Conservation (phyloP, 2,329 filamentous ascomycete species). For the Aspergillus arachidicola region DNA sequence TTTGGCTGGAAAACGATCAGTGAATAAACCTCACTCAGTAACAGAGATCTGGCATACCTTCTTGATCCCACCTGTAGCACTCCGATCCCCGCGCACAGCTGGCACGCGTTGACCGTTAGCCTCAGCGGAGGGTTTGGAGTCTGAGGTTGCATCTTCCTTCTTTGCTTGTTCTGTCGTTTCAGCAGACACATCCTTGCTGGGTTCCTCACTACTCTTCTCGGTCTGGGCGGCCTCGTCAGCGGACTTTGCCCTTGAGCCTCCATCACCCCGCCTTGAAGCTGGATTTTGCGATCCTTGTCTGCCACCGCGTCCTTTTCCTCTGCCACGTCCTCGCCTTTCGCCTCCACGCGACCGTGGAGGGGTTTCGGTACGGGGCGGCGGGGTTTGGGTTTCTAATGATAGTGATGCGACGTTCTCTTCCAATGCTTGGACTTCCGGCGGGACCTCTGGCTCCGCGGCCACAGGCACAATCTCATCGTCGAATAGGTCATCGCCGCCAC, state of each 20-base stretch:
- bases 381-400: slow-evolving; percentile 9
- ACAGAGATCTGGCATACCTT: slow-evolving; percentile 36
- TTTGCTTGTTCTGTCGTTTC: slow-evolving; percentile 16
- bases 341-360: slow-evolving; percentile 32
- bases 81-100: slow-evolving; percentile 58
- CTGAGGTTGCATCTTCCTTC: slow-evolving; percentile 20
- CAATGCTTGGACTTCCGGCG: slow-evolving; percentile 20
- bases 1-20: slow-evolving; percentile 53
- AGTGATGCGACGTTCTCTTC: slow-evolving; percentile 20
- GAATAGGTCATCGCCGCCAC: slow-evolving; percentile 53
- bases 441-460: slow-evolving; percentile 31
- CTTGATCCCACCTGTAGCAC: slow-evolving; percentile 55
- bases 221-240: slow-evolving; percentile 17
- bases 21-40: background rate
- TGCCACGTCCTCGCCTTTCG: slow-evolving; percentile 35
- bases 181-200: slow-evolving; percentile 15
- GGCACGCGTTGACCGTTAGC: slow-evolving; percentile 36
- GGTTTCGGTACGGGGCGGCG: slow-evolving; percentile 24
- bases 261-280: slow-evolving; percentile 23
- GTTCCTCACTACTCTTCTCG: slow-evolving; percentile 20
- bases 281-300: slow-evolving; percentile 23
- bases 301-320: slow-evolving; percentile 29
- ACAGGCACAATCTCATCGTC: slow-evolving; percentile 55
- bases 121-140: slow-evolving; percentile 18
- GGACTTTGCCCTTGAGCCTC: slow-evolving; percentile 19